A percentile compares a stretch with the other conserved stretches of the same genome.
Evolutionary conservation across 768 basidiomycete genomes (phyloP).

Genomic region (Postia placenta): DNA sequence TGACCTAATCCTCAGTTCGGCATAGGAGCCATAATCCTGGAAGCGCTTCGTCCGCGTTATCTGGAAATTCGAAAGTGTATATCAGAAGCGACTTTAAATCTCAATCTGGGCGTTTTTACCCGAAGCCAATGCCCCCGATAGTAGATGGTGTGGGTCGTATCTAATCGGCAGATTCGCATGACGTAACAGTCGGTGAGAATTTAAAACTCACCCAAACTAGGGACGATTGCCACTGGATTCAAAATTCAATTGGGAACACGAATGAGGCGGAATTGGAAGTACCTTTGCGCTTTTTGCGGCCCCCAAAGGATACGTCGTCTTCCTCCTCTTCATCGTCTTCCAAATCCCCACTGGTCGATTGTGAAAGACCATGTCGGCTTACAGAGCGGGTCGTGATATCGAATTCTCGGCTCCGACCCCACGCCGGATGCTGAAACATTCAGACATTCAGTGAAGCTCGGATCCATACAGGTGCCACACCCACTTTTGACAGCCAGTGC

Average conservation of each 20-base stretch:
- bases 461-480: constrained; percentile 8
- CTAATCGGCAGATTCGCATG: constrained; percentile 30
- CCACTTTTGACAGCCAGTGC: constrained; percentile 83
- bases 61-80: constrained; percentile 38
- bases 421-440: constrained; percentile 71
- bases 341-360: constrained; percentile 67
- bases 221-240: constrained; percentile 65
- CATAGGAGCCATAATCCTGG: constrained; percentile 69
- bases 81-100: constrained; percentile 11
- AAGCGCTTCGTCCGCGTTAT: constrained; percentile 77
- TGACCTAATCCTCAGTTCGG: constrained; percentile 77
- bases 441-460: constrained; percentile 10
- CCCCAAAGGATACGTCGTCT: constrained; percentile 55
- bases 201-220: constrained; percentile 57
- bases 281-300: constrained; percentile 61
- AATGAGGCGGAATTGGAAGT: not conserved
- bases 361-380: constrained; percentile 56
- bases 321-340: constrained; percentile 73
- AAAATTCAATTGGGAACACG: not conserved
- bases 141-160: constrained; percentile 85
- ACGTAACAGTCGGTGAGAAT: constrained; percentile 12
- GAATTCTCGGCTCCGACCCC: constrained; percentile 84
- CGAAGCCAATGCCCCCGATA: constrained; percentile 87
- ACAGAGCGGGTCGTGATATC: constrained; percentile 81
- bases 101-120: constrained; percentile 35